Base-by-base conservation (phyloP, 192 early-diverging fungal genomes). In the Coemansia sp. region DNA sequence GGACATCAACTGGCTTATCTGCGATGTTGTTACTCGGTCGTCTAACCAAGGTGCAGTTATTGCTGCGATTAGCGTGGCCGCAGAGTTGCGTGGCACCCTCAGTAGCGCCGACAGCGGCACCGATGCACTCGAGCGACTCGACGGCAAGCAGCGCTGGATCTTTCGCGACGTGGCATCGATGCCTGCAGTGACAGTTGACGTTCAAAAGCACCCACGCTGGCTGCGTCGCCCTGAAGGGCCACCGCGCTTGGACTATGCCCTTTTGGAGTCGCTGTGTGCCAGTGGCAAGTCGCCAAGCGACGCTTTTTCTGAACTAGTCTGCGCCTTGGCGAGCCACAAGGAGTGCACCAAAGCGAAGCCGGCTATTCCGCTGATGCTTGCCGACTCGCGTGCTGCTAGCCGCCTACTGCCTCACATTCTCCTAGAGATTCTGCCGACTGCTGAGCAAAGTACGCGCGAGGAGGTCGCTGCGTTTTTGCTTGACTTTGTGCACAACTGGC, bases 401-500 rank as follows among this genome's bases (percentile, higher is more conserved):
- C 62, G 68, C 8, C 18, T 84, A 41, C 39, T 84, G 24, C 81
- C 81, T 20, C 77, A 75, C 7, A 38, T 79, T 13, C 57, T 84
- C 11, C 62, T 46, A 24, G 74, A 69, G 58, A 47, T 79, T 15
- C 53, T 84, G 29, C 64, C 63, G 8, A 41, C 38, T 18, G 80
- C 72, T 3, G 22, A 39, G 10, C 15, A 31, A 5, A 70, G 66
- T 8, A 40, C 39, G 55, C 64, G 81, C 20, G 57, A 20, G 5
- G 77, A 75, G 52, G 57, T 78, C 11, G 73, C 81, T 1, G 73
- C 76, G 5, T 71, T 84, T 24, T 20, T 84, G 16, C 68, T 84
- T 18, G 81, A 84, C 66, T 76, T 84, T 71, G 71, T 68, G 12
- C 71, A 84, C 58, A 84, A 84, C 64, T 84, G 81, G 81, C 61